Conservation (phyloP, 352 stramenopile species). For the Phytophthora foliorum region DNA sequence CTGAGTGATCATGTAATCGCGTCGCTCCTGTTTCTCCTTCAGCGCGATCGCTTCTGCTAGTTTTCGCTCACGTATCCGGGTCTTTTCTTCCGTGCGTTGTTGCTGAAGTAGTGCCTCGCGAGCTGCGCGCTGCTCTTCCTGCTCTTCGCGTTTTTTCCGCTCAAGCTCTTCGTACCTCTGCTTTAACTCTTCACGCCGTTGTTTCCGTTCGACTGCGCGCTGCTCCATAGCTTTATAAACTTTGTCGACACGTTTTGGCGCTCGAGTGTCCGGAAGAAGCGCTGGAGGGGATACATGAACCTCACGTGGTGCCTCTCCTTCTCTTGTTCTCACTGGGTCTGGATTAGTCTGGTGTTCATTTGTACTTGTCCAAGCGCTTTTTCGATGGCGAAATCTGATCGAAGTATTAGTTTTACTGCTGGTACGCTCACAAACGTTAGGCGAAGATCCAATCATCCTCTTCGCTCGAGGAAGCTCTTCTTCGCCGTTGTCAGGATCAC, state of each 20-base stretch:
- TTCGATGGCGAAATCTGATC: background rate
- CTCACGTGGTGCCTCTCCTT: slow-evolving; percentile 5
- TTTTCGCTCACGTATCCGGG: slow-evolving; percentile 51
- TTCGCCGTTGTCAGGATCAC: background rate
- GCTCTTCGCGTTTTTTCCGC: slow-evolving; percentile 52
- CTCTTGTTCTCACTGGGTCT: background rate
- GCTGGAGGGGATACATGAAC: slow-evolving; percentile 1
- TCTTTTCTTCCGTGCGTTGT: slow-evolving; percentile 51
- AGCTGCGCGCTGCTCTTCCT: slow-evolving; percentile 52
- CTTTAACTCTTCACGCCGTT: slow-evolving; percentile 60
- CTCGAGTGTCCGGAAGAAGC: slow-evolving; percentile 5
- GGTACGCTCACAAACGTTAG: background rate
- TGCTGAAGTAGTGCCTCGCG: slow-evolving; percentile 48
- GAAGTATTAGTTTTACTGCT: background rate
- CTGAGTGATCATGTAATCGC: slow-evolving; percentile 44
- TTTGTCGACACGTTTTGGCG: slow-evolving; percentile 34
- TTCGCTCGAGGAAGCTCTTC: background rate
- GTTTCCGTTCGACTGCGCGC: slow-evolving; percentile 61
- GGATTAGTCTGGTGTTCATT: background rate
- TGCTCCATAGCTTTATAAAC: slow-evolving; percentile 68
- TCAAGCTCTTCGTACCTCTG: slow-evolving; percentile 63
- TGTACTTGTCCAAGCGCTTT: slow-evolving; percentile 4
- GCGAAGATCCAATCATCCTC: background rate
- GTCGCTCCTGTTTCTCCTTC: slow-evolving; percentile 45
- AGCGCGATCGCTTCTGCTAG: slow-evolving; percentile 38